Conservation (phyloP, 2,329 filamentous ascomycete species). For the Colletotrichum acutatum region DNA sequence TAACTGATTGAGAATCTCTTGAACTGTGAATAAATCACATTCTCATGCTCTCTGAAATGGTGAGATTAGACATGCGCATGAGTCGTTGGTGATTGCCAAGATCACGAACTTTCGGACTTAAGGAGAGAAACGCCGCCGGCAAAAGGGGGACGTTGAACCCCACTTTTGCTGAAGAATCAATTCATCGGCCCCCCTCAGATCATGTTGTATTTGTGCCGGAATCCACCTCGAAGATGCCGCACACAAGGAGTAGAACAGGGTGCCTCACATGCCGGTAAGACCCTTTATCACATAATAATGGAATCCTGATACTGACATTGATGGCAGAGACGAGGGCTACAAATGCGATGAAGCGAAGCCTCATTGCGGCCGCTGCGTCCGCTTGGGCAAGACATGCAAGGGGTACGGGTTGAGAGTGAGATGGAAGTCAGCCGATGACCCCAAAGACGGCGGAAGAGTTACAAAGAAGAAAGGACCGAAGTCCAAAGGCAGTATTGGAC, state of each 20-base stretch:
- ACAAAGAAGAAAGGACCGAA: background rate
- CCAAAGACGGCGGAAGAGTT: background rate
- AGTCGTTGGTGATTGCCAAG: background rate
- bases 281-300: accelerated
- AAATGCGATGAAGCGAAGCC: conserved; percentile 47
- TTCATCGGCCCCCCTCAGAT: background rate
- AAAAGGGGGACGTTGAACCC: background rate
- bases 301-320: background rate
- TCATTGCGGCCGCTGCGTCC: conserved; percentile 43
- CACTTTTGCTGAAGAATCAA: background rate
- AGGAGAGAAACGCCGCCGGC: background rate
- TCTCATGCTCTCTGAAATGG: background rate
- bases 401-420: conserved; percentile 44
- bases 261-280: conserved; percentile 27
- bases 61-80: background rate
- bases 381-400: conserved; percentile 44
- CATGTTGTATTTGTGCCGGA: background rate
- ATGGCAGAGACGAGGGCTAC: conserved; percentile 44
- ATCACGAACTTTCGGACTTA: background rate
- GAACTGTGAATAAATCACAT: background rate
- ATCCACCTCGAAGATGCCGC: background rate
- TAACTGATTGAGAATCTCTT: no score
- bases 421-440: conserved; percentile 38
- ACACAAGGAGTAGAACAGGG: conserved; percentile 27
- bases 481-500: accelerated